Evolutionary conservation across 2,329 filamentous ascomycete genomes (phyloP).

Genomic region (Aureobasidium sp.): DNA sequence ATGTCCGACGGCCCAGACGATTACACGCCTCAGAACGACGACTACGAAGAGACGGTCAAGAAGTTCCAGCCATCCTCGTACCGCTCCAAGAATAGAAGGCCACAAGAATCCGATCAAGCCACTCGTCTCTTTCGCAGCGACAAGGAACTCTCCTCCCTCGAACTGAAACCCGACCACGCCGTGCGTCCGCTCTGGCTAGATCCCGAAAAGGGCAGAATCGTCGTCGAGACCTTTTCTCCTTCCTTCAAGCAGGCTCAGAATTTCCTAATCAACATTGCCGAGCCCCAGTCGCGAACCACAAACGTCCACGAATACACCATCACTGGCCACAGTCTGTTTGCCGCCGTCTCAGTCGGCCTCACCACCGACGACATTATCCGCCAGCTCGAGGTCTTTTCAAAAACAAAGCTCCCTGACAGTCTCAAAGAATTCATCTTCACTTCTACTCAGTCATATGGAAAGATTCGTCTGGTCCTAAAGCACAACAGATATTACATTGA

Average conservation of each 20-base stretch:
- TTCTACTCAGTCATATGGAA: conserved; percentile 86
- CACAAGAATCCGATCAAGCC: conserved; percentile 43
- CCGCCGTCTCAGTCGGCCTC: conserved; percentile 89
- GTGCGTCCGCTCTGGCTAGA: conserved; percentile 93
- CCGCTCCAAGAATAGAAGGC: conserved; percentile 38
- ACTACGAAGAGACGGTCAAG: conserved; percentile 40
- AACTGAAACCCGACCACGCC: conserved; percentile 78
- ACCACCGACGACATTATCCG: conserved; percentile 83
- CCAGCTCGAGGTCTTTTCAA: conserved; percentile 78
- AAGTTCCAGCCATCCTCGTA: conserved; percentile 47
- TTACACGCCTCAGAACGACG: conserved; percentile 24
- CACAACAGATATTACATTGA: conserved; percentile 93
- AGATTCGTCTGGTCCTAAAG: conserved; percentile 89
- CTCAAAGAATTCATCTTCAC: conserved; percentile 72
- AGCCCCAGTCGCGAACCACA: conserved; percentile 80
- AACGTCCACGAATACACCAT: conserved; percentile 91
- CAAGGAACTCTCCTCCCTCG: conserved; percentile 73
- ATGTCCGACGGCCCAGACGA: conserved; percentile 21
- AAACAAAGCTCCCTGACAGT: conserved; percentile 74
- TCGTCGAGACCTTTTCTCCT: conserved; percentile 88
- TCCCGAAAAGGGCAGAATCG: conserved; percentile 74
- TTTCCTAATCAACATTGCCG: conserved; percentile 91
- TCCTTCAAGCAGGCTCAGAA: conserved; percentile 81
- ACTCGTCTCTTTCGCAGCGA: conserved; percentile 48
- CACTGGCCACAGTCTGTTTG: conserved; percentile 87